Evolutionary conservation across 2,329 filamentous ascomycete genomes (phyloP).

Genomic region (Stromatinia cepivora): DNA sequence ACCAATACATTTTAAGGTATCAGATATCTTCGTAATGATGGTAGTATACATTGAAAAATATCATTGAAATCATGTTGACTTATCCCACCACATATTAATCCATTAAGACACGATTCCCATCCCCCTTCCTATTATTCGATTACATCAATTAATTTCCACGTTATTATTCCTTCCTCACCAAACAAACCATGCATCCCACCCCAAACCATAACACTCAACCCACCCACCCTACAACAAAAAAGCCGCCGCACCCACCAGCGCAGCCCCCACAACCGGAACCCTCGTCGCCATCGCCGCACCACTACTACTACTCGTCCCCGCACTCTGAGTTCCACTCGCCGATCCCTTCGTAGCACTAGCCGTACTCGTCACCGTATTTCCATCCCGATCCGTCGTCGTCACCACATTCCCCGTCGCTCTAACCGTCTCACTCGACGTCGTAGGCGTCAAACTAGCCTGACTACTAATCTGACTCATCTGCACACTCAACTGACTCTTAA

Average conservation of each 20-base stretch:
- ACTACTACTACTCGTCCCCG: background rate
- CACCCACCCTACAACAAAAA: slow-evolving; percentile 4
- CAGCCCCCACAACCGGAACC: background rate
- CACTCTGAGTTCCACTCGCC: background rate
- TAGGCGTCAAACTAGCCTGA: background rate
- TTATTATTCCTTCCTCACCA: background rate
- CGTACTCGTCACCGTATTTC: background rate
- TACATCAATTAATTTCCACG: background rate
- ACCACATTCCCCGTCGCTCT: background rate
- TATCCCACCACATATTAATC: background rate
- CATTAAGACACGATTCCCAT: background rate
- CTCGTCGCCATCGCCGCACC: slow-evolving; percentile 1
- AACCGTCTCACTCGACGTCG: slow-evolving; percentile 28
- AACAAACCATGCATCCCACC: background rate
- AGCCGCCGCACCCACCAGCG: background rate
- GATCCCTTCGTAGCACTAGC: background rate
- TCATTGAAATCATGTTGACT: background rate
- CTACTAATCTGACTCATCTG: slow-evolving; percentile 21
- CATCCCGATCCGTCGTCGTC: background rate
- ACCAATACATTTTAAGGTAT: background rate
- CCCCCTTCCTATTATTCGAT: background rate
- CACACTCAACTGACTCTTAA: slow-evolving; percentile 19
- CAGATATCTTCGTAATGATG: background rate
- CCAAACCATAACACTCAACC: background rate
- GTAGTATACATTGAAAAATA: background rate